Evolutionary conservation across 2,329 filamentous ascomycete species (phyloP).

Genomic region (Gnomoniopsis smithogilvyi): DNA sequence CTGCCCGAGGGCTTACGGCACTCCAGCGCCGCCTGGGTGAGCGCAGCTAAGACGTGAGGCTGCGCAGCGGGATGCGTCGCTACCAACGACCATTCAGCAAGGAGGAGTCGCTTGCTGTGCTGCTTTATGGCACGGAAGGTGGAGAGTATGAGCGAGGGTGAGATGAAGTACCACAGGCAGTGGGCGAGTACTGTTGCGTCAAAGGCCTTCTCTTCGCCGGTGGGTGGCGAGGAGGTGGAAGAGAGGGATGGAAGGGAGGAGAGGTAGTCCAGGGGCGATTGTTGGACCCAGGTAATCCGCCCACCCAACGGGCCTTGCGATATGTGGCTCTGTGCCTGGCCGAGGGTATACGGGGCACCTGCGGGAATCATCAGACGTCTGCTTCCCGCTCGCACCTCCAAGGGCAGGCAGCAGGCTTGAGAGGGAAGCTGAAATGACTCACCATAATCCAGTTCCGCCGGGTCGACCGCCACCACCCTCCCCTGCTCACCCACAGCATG

Average conservation of each 20-base stretch:
- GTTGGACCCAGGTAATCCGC: slow-evolving; percentile 41
- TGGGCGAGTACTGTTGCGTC: slow-evolving; percentile 48
- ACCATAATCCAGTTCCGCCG: slow-evolving; percentile 46
- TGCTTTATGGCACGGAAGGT: slow-evolving; percentile 17
- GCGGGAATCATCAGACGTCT: neutral
- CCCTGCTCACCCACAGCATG: slow-evolving; percentile 41
- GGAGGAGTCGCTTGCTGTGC: slow-evolving; percentile 18
- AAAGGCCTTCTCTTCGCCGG: slow-evolving; percentile 27
- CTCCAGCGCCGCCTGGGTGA: slow-evolving; percentile 17
- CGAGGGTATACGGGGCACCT: slow-evolving; percentile 37
- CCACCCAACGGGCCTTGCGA: slow-evolving; percentile 35
- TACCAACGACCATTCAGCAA: slow-evolving; percentile 19
- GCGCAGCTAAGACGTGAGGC: slow-evolving; percentile 19
- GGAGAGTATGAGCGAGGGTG: slow-evolving; percentile 11
- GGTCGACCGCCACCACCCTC: slow-evolving; percentile 49
- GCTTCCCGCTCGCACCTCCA: neutral
- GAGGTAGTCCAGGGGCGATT: slow-evolving; percentile 34
- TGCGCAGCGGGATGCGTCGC: slow-evolving; percentile 6
- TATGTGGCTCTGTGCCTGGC: slow-evolving; percentile 45
- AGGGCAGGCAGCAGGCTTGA: neutral
- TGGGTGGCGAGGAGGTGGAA: too few species aligned
- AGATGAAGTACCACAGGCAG: slow-evolving; percentile 50
- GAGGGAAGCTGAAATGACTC: slow-evolving; percentile 25
- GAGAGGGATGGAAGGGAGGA: slow-evolving; percentile 15
- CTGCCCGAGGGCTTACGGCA: slow-evolving; percentile 10